Base-by-base conservation (phyloP, 345 rosid genomes). In the Limnanthes douglasii region DNA sequence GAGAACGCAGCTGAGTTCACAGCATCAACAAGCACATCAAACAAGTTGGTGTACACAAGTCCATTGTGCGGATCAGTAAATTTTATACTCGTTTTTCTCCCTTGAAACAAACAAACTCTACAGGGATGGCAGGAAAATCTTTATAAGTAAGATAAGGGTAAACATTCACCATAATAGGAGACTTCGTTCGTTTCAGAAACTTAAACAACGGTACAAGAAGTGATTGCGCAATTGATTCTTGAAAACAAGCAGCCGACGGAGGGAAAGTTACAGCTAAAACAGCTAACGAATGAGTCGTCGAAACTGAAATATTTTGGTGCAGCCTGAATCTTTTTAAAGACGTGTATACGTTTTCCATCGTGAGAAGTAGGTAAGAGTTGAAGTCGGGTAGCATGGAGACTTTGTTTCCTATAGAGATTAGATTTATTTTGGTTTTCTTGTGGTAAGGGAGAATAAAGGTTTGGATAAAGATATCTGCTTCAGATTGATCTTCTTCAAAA, bases 91-190 rank as follows among this genome's bases (percentile, higher is more conserved):
- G 3, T 36, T 7, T 41, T 21, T n/a, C n/a, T n/a, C n/a, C n/a
- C n/a, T 30, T 18, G 50, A 37, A 53, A 53, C 39, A 53, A 13
- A 21, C 57, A 20, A 44, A 43, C 1, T 52, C 45, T 10, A 52
- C n/a, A 1, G 45, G 57, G 23, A 53, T 53, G 37, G 51, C 31
- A 24, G 51, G 58, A 13, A 31, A 53, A 0, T 50, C 37, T 4
- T 53, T 45, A 5, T 56, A 56, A 0, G 60, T 54, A 21, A 54
- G 16, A 38, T 54, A 54, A 2, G 54, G 60, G 16, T 54, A 52
- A 0, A 48, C 44, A 22, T 56, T 56, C 36, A 56, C 50, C 55
- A 48, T 48, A 3, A 56, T 36, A 12, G 61, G 55, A 5, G 61
- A 56, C 2, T 42, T 21, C 0, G 55, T 56, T 16, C 45, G 14